Evolutionary conservation across 2,329 filamentous ascomycete genomes (phyloP).

Genomic region (Aureobasidium sp.): DNA sequence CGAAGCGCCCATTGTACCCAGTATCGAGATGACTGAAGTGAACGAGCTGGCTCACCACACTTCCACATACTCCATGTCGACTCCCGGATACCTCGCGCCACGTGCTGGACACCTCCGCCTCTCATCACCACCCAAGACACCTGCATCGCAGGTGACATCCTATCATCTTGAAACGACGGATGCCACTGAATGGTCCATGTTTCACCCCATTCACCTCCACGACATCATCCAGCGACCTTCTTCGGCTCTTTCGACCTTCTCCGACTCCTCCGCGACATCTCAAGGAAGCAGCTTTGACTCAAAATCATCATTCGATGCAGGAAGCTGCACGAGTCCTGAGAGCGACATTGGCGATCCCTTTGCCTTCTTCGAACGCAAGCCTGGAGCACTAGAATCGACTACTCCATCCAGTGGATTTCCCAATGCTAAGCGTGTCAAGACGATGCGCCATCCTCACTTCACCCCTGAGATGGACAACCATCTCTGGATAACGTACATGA

Average conservation of each 20-base stretch:
- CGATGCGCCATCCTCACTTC: conserved; percentile 41
- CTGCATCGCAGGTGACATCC: conserved; percentile 32
- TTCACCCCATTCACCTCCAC: conserved; percentile 30
- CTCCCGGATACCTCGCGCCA: conserved; percentile 37
- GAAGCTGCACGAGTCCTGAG: conserved; percentile 55
- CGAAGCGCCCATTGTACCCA: conserved; percentile 36
- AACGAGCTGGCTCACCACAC: conserved; percentile 23
- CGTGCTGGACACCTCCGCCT: conserved; percentile 30
- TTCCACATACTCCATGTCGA: conserved; percentile 21
- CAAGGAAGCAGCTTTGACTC: conserved; percentile 51
- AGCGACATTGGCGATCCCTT: conserved; percentile 53
- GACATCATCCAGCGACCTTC: conserved; percentile 45
- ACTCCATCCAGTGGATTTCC: conserved; percentile 22
- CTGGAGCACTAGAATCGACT: conserved; percentile 21
- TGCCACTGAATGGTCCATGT: conserved; percentile 12
- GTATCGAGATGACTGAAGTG: conserved; percentile 43
- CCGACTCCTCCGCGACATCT: conserved; percentile 57
- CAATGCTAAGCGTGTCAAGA: conserved; percentile 37
- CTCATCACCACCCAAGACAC: conserved; percentile 44
- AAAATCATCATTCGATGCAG: conserved; percentile 47
- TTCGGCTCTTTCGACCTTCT: conserved; percentile 52
- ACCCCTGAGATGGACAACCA: conserved; percentile 59
- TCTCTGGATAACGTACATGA: conserved; percentile 59
- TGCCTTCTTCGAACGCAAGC: conserved; percentile 26
- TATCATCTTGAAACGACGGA: background rate